Percentiles rank a stretch among this genome's conserved stretches.
Conservation (phyloP, 2,329 filamentous ascomycete genomes). For the Aspergillus arachidicola region DNA sequence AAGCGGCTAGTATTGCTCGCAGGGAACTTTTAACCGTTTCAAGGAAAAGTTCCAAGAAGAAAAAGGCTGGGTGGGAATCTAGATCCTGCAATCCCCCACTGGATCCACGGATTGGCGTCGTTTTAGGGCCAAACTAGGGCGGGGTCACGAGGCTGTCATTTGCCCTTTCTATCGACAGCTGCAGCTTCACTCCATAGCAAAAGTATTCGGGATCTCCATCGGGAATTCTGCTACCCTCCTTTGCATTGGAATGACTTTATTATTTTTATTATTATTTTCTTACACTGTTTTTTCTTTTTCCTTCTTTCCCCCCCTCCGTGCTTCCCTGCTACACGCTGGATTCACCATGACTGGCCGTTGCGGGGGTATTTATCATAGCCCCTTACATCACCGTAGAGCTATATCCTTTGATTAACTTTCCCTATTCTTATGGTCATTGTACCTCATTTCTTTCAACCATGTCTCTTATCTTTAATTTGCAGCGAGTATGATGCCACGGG, state of each 20-base stretch:
- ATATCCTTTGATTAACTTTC: conserved; percentile 2
- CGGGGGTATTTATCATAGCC: background rate
- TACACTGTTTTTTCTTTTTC: background rate
- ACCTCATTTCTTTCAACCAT: conserved; percentile 5
- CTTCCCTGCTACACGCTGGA: background rate
- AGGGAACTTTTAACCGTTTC: conserved; percentile 20
- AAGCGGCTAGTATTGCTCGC: background rate
- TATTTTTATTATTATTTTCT: background rate
- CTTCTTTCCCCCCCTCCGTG: background rate
- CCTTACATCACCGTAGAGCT: conserved; percentile 1
- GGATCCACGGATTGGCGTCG: background rate
- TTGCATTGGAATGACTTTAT: background rate
- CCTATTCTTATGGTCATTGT: background rate
- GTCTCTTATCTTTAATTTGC: background rate
- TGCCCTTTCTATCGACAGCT: background rate
- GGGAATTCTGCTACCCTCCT: background rate
- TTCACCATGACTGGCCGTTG: background rate
- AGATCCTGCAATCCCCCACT: background rate
- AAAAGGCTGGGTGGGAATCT: conserved; percentile 1
- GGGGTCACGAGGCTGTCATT: conserved; percentile 1
- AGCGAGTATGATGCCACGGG: conserved; percentile 30
- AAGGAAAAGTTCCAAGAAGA: conserved; percentile 5
- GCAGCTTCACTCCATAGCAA: background rate
- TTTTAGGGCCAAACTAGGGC: background rate
- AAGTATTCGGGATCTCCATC: background rate